Evolutionary conservation across 345 rosid genomes (phyloP), one percentile per base, ranked within the genome.

Genomic region (Pugionium cornutum): DNA sequence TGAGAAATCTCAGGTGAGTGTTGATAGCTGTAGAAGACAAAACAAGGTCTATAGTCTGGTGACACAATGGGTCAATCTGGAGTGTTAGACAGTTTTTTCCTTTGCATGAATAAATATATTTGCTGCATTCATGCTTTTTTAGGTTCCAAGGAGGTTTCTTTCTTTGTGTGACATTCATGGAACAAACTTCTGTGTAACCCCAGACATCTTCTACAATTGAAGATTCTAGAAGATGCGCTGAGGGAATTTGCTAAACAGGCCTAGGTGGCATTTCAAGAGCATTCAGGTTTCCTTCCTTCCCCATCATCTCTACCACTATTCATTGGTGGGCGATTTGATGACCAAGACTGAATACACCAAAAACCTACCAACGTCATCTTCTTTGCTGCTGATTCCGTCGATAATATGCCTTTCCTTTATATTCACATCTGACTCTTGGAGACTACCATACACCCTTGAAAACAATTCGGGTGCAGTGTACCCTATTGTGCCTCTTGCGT

Each of bases 1-100:
- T 1, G 97, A 94, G 74, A 90, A 88, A 78, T 94, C 99, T 4
- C 82, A 96, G 56, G 86, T 94, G 97, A 89, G 95, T 79, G 72
- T 89, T 36, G 99, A 92, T 81, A 89, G 83, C 36, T 79, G 88
- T 58, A 94, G 86, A 77, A 83, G 90, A 40, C n/a, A 75, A 89
- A 85, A 72, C 83, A 77, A 72, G 86, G 90, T 58, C 62, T 54
- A n/a, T 84, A 75, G 85, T 77, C 31, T 87, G 96, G 98, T 92
- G 88, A 92, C 66, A 3, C 6, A 50, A 53, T 8, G 43, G 33
- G 60, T 53, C 25, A 67, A 28, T 39, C 51, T 68, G 51, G 7
- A 49, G 60, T 51, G 40, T 69, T 18, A 69, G 2, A 52, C 67
- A 34, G 26, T 28, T 41, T 52, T 34, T 9, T 51, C 1, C 45